A percentile compares a stretch with the other conserved stretches of the same genome.
phyloP scores from a whole-genome alignment of 192 early-diverging fungal species.

The Pecoramyces ruminantium region DNA sequence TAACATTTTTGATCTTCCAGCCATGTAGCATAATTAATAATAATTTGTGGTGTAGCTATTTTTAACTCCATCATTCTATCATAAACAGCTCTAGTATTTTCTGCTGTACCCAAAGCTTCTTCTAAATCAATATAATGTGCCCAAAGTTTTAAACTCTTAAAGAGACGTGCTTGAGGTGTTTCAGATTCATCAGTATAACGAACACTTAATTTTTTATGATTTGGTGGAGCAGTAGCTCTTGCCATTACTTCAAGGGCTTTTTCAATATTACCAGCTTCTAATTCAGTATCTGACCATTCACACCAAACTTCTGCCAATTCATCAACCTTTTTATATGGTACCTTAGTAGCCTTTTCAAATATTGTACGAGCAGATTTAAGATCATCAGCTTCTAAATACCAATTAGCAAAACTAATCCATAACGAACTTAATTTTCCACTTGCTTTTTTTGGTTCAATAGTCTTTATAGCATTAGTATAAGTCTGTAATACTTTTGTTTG shows the following conservation, averaged over 20 bases:
- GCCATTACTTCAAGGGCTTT: slow-evolving; percentile 53
- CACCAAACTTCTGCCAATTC: slow-evolving; percentile 82
- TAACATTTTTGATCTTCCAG: slow-evolving; percentile 77
- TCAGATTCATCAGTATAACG: slow-evolving; percentile 66
- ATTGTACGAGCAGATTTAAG: slow-evolving; percentile 35
- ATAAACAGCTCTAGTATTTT: slow-evolving; percentile 64
- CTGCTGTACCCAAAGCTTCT: slow-evolving; percentile 71
- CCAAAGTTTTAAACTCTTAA: slow-evolving; percentile 81
- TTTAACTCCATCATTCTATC: slow-evolving; percentile 83
- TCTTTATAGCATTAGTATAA: slow-evolving; percentile 50
- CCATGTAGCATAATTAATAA: slow-evolving; percentile 85
- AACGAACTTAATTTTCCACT: slow-evolving; percentile 60
- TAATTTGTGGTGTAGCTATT: slow-evolving; percentile 87
- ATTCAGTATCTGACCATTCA: slow-evolving; percentile 81
- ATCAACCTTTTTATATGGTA: slow-evolving; percentile 60
- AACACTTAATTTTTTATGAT: slow-evolving; percentile 15
- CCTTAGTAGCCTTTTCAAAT: slow-evolving; percentile 66
- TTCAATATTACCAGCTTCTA: slow-evolving; percentile 20
- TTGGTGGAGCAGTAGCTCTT: slow-evolving; percentile 53
- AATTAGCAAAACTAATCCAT: slow-evolving; percentile 72
- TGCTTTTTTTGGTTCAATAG: slow-evolving; percentile 60
- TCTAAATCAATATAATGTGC: slow-evolving; percentile 85
- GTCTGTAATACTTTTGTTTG: slow-evolving; percentile 43
- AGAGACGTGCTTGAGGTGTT: slow-evolving; percentile 61
- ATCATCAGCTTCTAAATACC: slow-evolving; percentile 44